A percentile compares a stretch with the other conserved stretches of the same genome.
Evolutionary conservation across 2,329 filamentous ascomycete species (phyloP).

Genomic region (Hypoxylon sp.): DNA sequence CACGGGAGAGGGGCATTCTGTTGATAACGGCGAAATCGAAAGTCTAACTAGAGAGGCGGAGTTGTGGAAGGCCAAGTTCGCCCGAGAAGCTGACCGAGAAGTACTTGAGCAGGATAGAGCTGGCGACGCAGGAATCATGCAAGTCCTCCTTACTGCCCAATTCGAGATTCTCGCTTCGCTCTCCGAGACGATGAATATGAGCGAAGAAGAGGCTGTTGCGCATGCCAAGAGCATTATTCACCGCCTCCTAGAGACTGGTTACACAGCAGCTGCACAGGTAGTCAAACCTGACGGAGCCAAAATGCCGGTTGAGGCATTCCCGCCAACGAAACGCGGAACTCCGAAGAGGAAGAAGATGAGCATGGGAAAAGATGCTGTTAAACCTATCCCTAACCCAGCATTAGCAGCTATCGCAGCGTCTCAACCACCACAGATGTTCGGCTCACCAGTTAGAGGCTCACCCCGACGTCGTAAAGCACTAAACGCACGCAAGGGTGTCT

Average conservation of each 20-base stretch:
- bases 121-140: conserved; percentile 82
- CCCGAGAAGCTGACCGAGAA: conserved; percentile 81
- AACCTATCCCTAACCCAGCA: conserved; percentile 62
- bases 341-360: conserved; percentile 78
- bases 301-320: conserved; percentile 74
- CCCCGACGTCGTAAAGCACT: conserved; percentile 82
- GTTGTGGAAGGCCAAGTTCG: conserved; percentile 84
- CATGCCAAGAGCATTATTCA: conserved; percentile 83
- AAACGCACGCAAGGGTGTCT: conserved; percentile 77
- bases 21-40: conserved; percentile 77
- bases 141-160: conserved; percentile 88
- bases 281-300: conserved; percentile 87
- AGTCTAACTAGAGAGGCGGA: conserved; percentile 86
- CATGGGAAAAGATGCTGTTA: conserved; percentile 56
- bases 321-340: conserved; percentile 80
- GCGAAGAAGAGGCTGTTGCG: conserved; percentile 84
- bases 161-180: conserved; percentile 92
- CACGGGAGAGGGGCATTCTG: conserved; percentile 72
- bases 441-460: conserved; percentile 80
- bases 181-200: conserved; percentile 84
- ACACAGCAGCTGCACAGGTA: conserved; percentile 81
- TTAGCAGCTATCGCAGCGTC: conserved; percentile 55
- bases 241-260: conserved; percentile 83
- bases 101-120: conserved; percentile 87
- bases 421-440: conserved; percentile 58